Conservation (phyloP, 2,329 filamentous ascomycete species). For the Sclerotinia nivalis region DNA sequence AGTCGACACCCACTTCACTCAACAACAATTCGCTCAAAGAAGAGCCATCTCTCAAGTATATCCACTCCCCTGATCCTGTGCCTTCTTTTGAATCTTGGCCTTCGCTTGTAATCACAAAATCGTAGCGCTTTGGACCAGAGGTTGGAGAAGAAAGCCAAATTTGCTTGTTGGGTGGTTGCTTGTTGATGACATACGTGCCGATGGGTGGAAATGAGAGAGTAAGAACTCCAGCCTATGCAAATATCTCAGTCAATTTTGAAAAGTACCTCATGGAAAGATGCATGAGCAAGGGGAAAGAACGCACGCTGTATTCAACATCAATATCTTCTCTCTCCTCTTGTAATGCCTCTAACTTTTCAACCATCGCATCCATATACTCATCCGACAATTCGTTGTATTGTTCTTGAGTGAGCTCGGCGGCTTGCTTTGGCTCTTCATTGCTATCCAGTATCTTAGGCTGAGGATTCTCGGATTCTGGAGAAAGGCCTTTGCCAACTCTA, state of each 20-base stretch:
- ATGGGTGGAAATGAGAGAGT: constrained; percentile 68
- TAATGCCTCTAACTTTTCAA: constrained; percentile 66
- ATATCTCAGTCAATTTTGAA: neutral
- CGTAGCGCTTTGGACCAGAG: constrained; percentile 90
- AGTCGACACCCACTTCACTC: constrained; percentile 71
- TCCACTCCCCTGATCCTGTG: constrained; percentile 73
- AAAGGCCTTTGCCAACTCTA: constrained; percentile 51
- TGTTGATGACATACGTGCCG: constrained; percentile 94
- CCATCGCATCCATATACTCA: constrained; percentile 63
- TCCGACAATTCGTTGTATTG: constrained; percentile 81
- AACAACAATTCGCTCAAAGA: constrained; percentile 71
- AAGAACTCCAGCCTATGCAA: constrained; percentile 75
- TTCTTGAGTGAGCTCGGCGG: constrained; percentile 65
- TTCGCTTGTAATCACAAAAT: constrained; percentile 78
- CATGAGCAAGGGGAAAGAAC: constrained; percentile 41
- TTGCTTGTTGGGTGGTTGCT: constrained; percentile 95
- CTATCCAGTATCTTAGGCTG: constrained; percentile 47
- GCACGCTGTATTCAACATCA: constrained; percentile 86
- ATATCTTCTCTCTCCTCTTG: constrained; percentile 74
- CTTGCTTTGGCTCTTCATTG: constrained; percentile 48
- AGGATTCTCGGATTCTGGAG: constrained; percentile 60
- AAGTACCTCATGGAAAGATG: neutral
- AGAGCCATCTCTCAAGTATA: constrained; percentile 82
- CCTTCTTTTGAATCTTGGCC: constrained; percentile 78
- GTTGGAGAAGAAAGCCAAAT: constrained; percentile 95